phyloP scores from a whole-genome alignment of 441 rosid species.

The Geranium incanum region DNA sequence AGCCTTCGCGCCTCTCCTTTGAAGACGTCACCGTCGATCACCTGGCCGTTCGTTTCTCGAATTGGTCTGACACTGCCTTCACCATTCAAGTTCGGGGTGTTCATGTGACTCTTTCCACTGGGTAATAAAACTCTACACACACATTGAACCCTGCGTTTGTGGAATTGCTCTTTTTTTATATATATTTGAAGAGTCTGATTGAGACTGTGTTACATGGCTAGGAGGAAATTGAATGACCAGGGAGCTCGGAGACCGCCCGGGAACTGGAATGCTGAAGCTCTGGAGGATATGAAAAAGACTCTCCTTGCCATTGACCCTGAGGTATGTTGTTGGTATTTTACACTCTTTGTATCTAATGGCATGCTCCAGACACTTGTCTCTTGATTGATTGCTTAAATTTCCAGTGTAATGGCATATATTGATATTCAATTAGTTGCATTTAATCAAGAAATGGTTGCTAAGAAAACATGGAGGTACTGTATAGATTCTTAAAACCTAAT shows the following conservation, averaged over 20 bases:
- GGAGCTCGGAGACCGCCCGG: conserved; percentile 29
- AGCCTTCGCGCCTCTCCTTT: conserved; percentile 32
- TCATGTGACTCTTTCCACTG: conserved; percentile 38
- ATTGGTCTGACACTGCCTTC: conserved; percentile 69
- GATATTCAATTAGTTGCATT: not conserved
- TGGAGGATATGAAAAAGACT: conserved; percentile 42
- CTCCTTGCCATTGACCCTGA: conserved; percentile 66
- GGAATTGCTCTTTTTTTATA: not conserved
- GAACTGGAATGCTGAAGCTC: conserved; percentile 24
- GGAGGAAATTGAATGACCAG: conserved; percentile 35
- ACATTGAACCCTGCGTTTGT: not conserved
- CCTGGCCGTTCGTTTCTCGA: conserved; percentile 47
- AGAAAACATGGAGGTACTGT: not conserved
- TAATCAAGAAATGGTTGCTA: not conserved
- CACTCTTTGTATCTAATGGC: not conserved
- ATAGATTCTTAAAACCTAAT: not conserved
- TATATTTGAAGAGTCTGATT: conserved; percentile 5
- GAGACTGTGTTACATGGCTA: not conserved
- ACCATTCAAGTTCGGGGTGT: conserved; percentile 55
- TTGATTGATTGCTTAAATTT: not conserved
- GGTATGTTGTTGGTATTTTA: conserved; percentile 31
- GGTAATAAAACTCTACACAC: conserved; percentile 41
- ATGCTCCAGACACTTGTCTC: not conserved
- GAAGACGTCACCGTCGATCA: conserved; percentile 46
- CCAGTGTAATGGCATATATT: not conserved